Percentiles rank a stretch among this genome's conserved stretches.
phyloP scores from a whole-genome alignment of 176 grass and related monocot genomes.

The Phoenix roebelenii region DNA sequence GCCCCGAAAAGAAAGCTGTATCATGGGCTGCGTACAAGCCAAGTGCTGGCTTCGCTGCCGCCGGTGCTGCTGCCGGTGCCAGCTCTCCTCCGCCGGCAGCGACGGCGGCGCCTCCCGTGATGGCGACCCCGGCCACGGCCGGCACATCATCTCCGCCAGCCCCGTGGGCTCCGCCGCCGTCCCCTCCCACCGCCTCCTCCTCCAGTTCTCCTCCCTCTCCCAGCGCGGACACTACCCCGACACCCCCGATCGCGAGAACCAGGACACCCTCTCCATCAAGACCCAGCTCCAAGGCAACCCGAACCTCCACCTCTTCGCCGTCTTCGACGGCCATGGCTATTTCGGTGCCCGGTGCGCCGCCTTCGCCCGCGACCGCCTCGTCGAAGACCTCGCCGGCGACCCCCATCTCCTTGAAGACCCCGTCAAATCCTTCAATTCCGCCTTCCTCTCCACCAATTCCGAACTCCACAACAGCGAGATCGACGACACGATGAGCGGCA shows the following conservation, averaged over 20 bases:
- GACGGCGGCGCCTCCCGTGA: too few species aligned
- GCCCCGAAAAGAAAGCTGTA: too few species aligned
- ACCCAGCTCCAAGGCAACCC: constrained; percentile 52
- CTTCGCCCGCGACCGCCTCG: constrained; percentile 62
- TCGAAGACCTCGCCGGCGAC: constrained; percentile 27
- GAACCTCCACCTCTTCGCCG: constrained; percentile 74
- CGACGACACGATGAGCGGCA: constrained; percentile 93
- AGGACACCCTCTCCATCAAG: constrained; percentile 56
- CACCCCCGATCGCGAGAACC: constrained; percentile 57
- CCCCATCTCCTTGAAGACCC: constrained; percentile 34
- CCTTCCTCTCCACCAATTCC: constrained; percentile 46
- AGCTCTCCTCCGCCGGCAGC: too few species aligned
- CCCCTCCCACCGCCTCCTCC: constrained; percentile 38
- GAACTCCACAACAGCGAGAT: constrained; percentile 66
- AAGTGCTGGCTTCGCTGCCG: constrained; percentile 46
- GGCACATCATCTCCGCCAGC: background rate
- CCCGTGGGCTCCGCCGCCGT: constrained; percentile 31
- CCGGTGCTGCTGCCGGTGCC: background rate
- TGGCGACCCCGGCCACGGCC: background rate
- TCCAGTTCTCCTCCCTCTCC: constrained; percentile 61
- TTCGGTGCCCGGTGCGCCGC: constrained; percentile 48
- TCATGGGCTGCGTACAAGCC: constrained; percentile 67
- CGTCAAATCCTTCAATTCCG: constrained; percentile 33
- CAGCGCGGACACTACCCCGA: constrained; percentile 69
- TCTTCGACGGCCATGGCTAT: constrained; percentile 87